Percentiles rank a stretch among this genome's conserved stretches.
phyloP scores from a whole-genome alignment of 164 flowering plant genomes.

The Stephania yunnanensis region DNA sequence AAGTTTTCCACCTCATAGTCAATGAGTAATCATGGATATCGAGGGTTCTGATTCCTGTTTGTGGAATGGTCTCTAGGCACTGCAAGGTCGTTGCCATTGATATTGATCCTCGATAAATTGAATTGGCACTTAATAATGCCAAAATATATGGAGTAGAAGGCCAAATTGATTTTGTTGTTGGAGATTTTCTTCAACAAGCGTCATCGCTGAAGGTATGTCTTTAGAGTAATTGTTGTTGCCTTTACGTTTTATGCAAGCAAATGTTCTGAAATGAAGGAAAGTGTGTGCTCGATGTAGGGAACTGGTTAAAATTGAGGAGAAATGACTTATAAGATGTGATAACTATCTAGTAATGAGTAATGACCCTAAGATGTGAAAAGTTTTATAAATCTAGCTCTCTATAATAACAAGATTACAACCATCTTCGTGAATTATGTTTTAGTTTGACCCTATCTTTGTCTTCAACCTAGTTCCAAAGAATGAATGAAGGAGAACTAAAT shows the following conservation, averaged over 20 bases:
- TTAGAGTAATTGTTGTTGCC: neutral
- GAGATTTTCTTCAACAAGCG: slow-evolving; percentile 59
- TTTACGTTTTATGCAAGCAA: neutral
- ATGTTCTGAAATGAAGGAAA: neutral
- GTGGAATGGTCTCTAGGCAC: slow-evolving; percentile 27
- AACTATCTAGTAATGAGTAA: neutral
- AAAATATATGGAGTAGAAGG: slow-evolving; percentile 55
- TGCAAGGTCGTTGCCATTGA: slow-evolving; percentile 49
- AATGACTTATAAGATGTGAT: no score
- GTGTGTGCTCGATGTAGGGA: neutral
- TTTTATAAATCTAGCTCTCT: neutral
- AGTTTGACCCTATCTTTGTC: neutral
- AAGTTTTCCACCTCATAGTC: no score
- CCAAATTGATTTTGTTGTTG: slow-evolving; percentile 51
- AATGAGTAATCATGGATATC: no score
- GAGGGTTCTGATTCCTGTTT: neutral
- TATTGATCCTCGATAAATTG: slow-evolving; percentile 45
- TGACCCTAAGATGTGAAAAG: neutral
- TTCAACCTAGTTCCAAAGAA: neutral
- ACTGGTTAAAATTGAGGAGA: no score
- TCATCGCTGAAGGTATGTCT: slow-evolving; percentile 44
- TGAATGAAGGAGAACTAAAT: neutral
- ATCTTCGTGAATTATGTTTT: neutral
- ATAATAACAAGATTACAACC: neutral
- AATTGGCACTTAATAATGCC: slow-evolving; percentile 42